phyloP scores from a whole-genome alignment of 352 stramenopile species.

The Pseudoperonospora humuli region DNA sequence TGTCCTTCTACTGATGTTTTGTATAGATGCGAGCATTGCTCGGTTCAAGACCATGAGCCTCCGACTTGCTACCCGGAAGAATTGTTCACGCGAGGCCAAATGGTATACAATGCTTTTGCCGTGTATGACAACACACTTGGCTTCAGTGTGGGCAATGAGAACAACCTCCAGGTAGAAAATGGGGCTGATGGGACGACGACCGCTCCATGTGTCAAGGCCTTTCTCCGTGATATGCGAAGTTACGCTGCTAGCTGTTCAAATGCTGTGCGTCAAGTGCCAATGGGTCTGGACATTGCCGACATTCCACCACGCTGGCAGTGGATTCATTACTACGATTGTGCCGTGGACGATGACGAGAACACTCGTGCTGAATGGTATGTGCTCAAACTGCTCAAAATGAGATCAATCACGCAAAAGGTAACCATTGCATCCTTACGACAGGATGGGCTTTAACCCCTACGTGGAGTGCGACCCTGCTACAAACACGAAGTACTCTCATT shows the following conservation, averaged over 20 bases:
- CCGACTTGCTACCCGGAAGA: constrained; percentile 48
- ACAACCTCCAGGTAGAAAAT: constrained; percentile 52
- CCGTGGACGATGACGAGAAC: constrained; percentile 58
- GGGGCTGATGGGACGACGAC: constrained; percentile 32
- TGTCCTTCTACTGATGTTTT: no score
- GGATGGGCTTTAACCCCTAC: constrained; percentile 57
- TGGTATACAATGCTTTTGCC: constrained; percentile 74
- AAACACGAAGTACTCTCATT: constrained; percentile 68
- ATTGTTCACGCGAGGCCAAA: constrained; percentile 62
- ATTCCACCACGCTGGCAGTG: no score
- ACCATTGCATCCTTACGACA: no score
- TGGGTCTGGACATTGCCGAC: constrained; percentile 72
- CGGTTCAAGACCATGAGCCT: constrained; percentile 39
- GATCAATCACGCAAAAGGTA: no score
- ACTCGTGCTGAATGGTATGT: constrained; percentile 83
- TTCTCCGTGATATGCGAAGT: constrained; percentile 73
- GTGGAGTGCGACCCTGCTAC: constrained; percentile 51
- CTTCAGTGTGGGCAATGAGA: constrained; percentile 81
- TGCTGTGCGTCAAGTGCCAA: constrained; percentile 57
- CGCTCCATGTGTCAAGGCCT: constrained; percentile 85
- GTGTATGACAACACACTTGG: constrained; percentile 81
- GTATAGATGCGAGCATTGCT: constrained; percentile 58
- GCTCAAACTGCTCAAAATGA: no score
- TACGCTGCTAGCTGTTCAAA: constrained; percentile 52
- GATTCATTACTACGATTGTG: constrained; percentile 88